phyloP scores from a whole-genome alignment of 495 filamentous ascomycete species.

The Aspergillus egyptiacus region DNA sequence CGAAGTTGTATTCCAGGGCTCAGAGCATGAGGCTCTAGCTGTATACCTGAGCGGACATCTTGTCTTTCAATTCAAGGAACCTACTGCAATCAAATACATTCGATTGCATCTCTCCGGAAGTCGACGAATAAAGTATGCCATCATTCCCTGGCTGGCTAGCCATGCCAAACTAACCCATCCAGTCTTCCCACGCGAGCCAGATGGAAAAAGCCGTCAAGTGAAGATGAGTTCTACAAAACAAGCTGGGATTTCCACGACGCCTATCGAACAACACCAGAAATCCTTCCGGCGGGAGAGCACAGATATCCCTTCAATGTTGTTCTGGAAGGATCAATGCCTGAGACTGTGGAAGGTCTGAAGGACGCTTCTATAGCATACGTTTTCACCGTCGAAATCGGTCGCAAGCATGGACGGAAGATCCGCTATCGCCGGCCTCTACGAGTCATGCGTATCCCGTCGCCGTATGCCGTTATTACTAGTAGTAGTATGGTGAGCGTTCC shows the following conservation, averaged over 20 bases:
- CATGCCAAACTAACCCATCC: background rate
- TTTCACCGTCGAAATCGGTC: conserved; percentile 1
- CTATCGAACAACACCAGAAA: background rate
- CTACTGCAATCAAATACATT: background rate
- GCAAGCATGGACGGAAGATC: background rate
- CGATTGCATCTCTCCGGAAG: background rate
- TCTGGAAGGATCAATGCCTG: background rate
- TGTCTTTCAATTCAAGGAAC: background rate
- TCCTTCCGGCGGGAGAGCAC: background rate
- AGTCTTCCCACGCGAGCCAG: background rate
- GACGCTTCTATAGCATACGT: background rate
- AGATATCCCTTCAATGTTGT: background rate
- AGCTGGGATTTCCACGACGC: background rate
- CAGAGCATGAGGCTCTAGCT: background rate
- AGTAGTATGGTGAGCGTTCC: background rate
- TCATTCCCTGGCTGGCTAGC: background rate
- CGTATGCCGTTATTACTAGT: background rate
- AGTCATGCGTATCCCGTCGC: background rate
- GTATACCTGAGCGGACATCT: background rate
- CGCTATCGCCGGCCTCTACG: background rate
- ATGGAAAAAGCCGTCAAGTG: background rate
- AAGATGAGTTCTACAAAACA: background rate
- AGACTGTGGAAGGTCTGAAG: background rate
- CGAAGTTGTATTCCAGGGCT: background rate
- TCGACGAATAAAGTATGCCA: background rate